Percentiles rank a stretch among this genome's conserved stretches.
These are phyloP conservation scores for Aspergillus sclerotiicarbonarius DNA, from an alignment of 495 filamentous ascomycete species.

Conservation along the genomic window DNA sequence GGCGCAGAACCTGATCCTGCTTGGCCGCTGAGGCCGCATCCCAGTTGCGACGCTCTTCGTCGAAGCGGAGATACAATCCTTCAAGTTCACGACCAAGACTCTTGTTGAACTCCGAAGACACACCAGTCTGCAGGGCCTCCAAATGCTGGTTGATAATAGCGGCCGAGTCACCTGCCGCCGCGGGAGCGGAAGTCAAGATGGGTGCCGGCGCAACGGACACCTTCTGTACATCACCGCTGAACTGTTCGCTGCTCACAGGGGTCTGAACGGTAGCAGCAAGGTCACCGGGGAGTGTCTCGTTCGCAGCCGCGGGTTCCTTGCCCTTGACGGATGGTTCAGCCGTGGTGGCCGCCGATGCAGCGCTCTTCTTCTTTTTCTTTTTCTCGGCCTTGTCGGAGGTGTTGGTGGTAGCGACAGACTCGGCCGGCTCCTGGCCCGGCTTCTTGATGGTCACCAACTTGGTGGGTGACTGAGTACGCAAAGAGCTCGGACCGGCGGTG, in stretches of 20 bases:
- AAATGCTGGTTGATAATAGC: conserved; percentile 51
- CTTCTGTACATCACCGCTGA: conserved; percentile 21
- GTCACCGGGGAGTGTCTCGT: conserved; percentile 13
- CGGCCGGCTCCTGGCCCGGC: conserved; percentile 39
- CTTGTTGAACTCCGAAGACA: conserved; percentile 56
- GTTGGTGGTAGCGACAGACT: conserved; percentile 26
- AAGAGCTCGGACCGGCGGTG: conserved; percentile 28
- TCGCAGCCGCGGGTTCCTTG: conserved; percentile 25
- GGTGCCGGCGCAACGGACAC: conserved; percentile 12
- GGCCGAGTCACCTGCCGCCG: conserved; percentile 25
- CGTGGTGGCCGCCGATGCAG: conserved; percentile 25
- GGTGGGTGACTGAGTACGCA: conserved; percentile 40
- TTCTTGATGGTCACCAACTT: conserved; percentile 46
- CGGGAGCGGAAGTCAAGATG: conserved; percentile 8
- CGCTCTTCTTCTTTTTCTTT: conserved; percentile 59
- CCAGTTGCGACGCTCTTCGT: conserved; percentile 62
- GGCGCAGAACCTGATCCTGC: conserved; percentile 75
- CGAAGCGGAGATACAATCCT: conserved; percentile 57
- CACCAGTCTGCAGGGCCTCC: conserved; percentile 52
- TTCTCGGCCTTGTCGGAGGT: conserved; percentile 53
- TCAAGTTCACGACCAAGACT: conserved; percentile 57
- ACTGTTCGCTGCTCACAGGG: conserved; percentile 13
- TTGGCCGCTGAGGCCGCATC: conserved; percentile 65
- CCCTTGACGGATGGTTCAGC: conserved; percentile 33
- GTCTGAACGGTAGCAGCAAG: conserved; percentile 9